Base-by-base conservation (phyloP, 495 filamentous ascomycete genomes). In the Trichocladium uniseriatum region DNA sequence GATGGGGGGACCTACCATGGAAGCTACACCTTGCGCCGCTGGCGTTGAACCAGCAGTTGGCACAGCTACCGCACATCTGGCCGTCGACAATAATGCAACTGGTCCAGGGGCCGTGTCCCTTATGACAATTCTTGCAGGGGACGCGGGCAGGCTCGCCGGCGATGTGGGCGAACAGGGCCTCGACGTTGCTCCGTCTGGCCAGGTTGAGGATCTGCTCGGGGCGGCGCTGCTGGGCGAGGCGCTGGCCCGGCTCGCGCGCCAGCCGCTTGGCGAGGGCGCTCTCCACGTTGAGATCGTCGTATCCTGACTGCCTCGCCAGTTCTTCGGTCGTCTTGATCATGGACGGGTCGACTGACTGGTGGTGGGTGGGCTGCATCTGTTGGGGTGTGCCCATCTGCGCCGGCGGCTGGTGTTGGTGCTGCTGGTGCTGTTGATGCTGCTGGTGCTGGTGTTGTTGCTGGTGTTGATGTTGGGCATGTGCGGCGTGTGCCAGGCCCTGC, bases 11-110 rank as follows among this genome's bases (percentile, higher is more conserved):
- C 65, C 38, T 67, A 75, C 72, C 71, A 32, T 75, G 72, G 37
- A 75, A 74, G n/a, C 71, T 73, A 43, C 72, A 75, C 18, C 72
- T 51, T 3, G 72, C 67, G 13, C 72, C 72, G 14, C 69, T 72
- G 6, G 72, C 72, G 28, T 75, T 75, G 46, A 74, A 75, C 72
- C 72, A 75, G 49, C 72, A 75, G 47, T 75, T 75, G 34, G 72
- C 69, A 41, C 72, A 75, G 37, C 71, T 74, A 5, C 71, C 70
- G 31, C 72, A 75, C 70, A 75, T 73, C 55, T 75, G 71, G 7
- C 72, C 72, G 21, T 74, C 69, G 21, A 73, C 67, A 9, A 75
- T 46, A 21, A 75, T 59, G 48, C 72, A 75, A 14, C 54, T 64
- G 1, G 59, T 69, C 72, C 72, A 75, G 1, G 72, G 72, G 0